Conservation (phyloP, 805 yeast species). For the Cyberlindnera euphorbiiphila region DNA sequence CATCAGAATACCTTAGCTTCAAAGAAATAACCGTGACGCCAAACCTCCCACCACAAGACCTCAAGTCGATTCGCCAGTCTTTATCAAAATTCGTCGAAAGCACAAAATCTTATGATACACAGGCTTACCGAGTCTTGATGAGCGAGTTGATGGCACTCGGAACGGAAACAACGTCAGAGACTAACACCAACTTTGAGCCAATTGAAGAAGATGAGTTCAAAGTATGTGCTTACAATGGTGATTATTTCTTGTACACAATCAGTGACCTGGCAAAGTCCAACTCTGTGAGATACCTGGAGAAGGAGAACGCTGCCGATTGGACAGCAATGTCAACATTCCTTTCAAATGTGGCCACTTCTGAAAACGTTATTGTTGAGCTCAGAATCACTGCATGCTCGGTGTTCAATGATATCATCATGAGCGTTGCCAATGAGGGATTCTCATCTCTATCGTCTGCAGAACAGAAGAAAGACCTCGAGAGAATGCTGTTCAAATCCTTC, state of each 20-base stretch:
- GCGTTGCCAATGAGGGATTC: conserved; percentile 25
- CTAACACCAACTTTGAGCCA: conserved; percentile 22
- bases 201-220: conserved; percentile 21
- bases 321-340: conserved; percentile 41
- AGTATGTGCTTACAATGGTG: conserved; percentile 50
- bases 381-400: conserved; percentile 47
- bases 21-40: conserved; percentile 42
- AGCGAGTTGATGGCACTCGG: conserved; percentile 44
- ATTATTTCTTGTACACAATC: conserved; percentile 51
- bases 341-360: conserved; percentile 40
- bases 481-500: conserved; percentile 46
- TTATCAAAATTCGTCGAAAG: conserved; percentile 60
- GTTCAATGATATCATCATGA: conserved; percentile 47
- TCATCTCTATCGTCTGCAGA: neutral
- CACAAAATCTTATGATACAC: conserved; percentile 48
- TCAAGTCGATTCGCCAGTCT: conserved; percentile 50
- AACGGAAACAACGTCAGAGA: conserved; percentile 20
- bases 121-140: conserved; percentile 47
- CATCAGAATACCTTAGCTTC: conserved; percentile 35
- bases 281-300: conserved; percentile 42
- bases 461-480: conserved; percentile 35
- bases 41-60: conserved; percentile 41
- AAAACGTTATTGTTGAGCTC: conserved; percentile 39
- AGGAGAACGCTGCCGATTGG: conserved; percentile 46
- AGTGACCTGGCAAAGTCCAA: conserved; percentile 51